Evolutionary conservation across 495 filamentous ascomycete genomes (phyloP), one percentile per base, ranked within the genome.

Genomic region (Apodospora peruviana): DNA sequence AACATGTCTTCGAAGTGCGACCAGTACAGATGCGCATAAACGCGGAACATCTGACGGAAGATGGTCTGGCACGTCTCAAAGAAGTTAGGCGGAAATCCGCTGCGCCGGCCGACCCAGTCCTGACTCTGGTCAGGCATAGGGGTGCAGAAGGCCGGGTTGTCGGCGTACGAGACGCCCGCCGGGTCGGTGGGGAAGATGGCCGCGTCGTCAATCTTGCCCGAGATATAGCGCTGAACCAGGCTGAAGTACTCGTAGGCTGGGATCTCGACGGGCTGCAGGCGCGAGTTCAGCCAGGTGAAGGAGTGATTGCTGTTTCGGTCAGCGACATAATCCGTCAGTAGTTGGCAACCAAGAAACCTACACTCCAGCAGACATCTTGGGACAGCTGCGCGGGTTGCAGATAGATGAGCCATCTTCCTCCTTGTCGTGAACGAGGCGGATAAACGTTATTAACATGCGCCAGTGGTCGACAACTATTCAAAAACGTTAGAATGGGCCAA

Each of bases 41-140:
- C 89, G 41, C 91, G 88, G 77, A 95, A 93, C 86, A 96, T 96
- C 69, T 96, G 91, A 56, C 90, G 85, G 79, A 91, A 94, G 64
- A 95, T 93, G 53, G 83, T 89, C 68, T 89, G 86, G 71, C 87
- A 87, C 51, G 93, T 88, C 55, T 86, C 81, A 59, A 91, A 80
- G 67, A 94, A 94, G 37, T 84, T 85, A 55, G 83, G 82, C 2
- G 90, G 91, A 73, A 96, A 96, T 14, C 90, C 89, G 55, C 85
- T 88, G 25, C 82, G 77, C 71, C 90, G 91, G 53, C 91, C 91
- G 41, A 94, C 71, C 89, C 89, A 96, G 19, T 66, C 64, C 41
- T 53, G 58, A 79, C 74, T 47, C 69, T 85, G 48, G 72, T 25
- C 5, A 21, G 83, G 76, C 7, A 84, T 68, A 17, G 80, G 82